Base-by-base conservation (phyloP, 2,329 filamentous ascomycete genomes). In the Coniochaeta sp. region DNA sequence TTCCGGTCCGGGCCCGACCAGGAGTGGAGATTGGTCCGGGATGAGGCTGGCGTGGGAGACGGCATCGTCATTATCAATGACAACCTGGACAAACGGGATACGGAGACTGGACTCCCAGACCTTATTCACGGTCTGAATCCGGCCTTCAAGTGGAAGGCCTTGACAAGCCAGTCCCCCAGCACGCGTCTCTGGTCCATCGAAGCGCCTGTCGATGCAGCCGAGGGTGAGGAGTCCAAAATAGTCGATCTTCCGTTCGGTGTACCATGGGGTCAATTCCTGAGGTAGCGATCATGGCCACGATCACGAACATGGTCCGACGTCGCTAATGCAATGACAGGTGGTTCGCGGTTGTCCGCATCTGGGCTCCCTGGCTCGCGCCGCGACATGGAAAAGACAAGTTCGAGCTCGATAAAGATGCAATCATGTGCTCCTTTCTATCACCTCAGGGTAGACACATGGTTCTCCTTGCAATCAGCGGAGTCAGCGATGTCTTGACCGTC, bases 291-390 rank as follows among this genome's bases (percentile, higher is more conserved):
- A 26, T 22, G 12, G 9, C 7, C 22, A 26, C 26, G 12, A 10
- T 10, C 16, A 6, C 9, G 6, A 17, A 28, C 19, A 3, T 42
- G 17, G 19, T 36, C n/a, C n/a, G 4, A 7, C n/a, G 24, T 50
- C 17, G 12, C 54, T 44, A 38, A 54, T 59, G 58, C 66, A 58
- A 58, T 54, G 16, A 54, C 57, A 85, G 89, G 66, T 96, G 91
- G 86, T 93, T 96, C 70, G 86, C 90, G 8, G 75, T 96, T 14
- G 87, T 96, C 5, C 85, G 92, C 19, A 78, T 90, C 3, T 95
- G 88, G 85, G 83, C 82, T 36, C 89, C 92, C 1, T 98, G 93
- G 93, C 77, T 96, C 12, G 91, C 89, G 8, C 93, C 93, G n/a
- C 81, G 91, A 42, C 93, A 97, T 71, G 93, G 93, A 14, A 86